phyloP scores from a whole-genome alignment of 2,329 filamentous ascomycete species.

The Rugonectria rugulosa region DNA sequence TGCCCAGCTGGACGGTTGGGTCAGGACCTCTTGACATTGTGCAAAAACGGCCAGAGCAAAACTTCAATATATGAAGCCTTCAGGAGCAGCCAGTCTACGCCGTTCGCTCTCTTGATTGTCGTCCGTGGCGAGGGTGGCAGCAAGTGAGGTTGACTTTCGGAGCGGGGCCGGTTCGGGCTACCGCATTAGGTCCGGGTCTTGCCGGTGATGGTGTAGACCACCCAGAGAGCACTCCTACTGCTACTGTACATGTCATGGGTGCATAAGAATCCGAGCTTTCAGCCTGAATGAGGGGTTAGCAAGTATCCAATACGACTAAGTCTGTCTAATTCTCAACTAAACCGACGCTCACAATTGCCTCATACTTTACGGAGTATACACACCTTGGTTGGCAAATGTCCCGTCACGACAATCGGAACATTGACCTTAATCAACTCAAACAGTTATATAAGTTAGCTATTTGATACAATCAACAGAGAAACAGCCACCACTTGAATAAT shows the following conservation, averaged over 20 bases:
- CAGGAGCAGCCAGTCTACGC: neutral
- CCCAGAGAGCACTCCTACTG: too few species aligned
- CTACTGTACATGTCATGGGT: too few species aligned
- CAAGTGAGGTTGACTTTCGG: constrained; percentile 8
- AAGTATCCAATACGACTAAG: too few species aligned
- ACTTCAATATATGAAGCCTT: too few species aligned
- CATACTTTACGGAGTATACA: too few species aligned
- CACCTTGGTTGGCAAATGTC: too few species aligned
- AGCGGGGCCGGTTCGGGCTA: constrained; percentile 10
- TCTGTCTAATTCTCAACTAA: too few species aligned
- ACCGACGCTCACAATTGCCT: too few species aligned
- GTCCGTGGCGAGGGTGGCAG: neutral
- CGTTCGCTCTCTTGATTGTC: neutral
- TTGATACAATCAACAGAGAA: constrained; percentile 20
- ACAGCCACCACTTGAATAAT: constrained; percentile 5
- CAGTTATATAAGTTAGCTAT: constrained; percentile 21
- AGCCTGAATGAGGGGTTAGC: too few species aligned
- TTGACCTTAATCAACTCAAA: constrained; percentile 12
- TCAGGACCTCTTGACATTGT: neutral
- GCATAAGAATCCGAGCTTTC: too few species aligned
- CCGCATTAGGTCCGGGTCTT: neutral
- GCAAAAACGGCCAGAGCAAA: too few species aligned
- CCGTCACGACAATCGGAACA: neutral
- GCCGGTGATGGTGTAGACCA: too few species aligned
- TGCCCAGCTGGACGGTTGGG: constrained; percentile 30